Base-by-base conservation (phyloP, 2,329 filamentous ascomycete genomes). In the Aspergillus hiratsukae region DNA sequence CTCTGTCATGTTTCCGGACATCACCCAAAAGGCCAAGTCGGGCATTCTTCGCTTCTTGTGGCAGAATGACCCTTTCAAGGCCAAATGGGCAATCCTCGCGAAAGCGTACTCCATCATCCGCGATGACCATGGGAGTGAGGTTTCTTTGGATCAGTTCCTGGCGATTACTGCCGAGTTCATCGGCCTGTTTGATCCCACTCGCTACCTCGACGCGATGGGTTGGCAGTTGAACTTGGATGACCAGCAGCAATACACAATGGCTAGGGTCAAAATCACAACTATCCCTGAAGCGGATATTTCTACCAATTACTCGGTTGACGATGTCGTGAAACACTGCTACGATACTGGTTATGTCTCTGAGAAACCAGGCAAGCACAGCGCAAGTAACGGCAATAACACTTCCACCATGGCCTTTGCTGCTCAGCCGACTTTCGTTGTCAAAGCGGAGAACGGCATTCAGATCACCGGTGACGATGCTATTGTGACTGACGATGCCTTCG, bases 101-200 rank as follows among this genome's bases (percentile, higher is more conserved):
- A 82, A 81, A 64, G 79, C 81, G 19, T 84, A 82, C 73, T 83
- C 81, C 31, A 75, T 77, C 58, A 73, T 82, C 49, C 77, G 81
- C 49, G 81, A 83, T 62, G 71, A 77, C 48, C 78, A 80, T 63
- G 78, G 78, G 59, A 68, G 72, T 23, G 71, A 76, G 31, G 75
- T 80, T 25, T 72, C 77, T 48, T 71, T 84, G 40, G 73, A 79
- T 49, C 66, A 72, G 9, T 83, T 82, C 68, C 72, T 83, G 48
- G 58, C 61, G 17, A 61, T 80, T 57, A 75, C 74, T 49, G 77
- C 76, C 56, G 75, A 76, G 48, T 67, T 76, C 53, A 78, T 83
- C 66, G 74, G 75, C 25, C 72, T 84, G 53, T 67, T 80, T 50
- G 64, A 73, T 23, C 78, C 80, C 21, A 66, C 69, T 29, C 60